Base-by-base conservation (phyloP, 441 rosid genomes). In the Codiaeum variegatum region DNA sequence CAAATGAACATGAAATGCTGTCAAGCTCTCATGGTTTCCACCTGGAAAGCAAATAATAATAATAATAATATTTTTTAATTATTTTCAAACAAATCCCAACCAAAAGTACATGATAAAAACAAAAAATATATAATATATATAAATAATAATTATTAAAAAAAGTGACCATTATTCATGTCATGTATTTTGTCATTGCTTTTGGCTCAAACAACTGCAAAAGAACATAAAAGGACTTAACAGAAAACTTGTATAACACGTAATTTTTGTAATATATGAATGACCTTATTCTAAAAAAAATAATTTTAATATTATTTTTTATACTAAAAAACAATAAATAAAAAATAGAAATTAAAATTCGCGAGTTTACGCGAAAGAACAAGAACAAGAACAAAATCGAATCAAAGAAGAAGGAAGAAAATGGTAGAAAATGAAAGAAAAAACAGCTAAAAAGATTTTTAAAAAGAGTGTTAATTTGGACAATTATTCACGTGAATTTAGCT, bases 401-500 rank as follows among this genome's bases (percentile, higher is more conserved):
- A 12, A 32, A 23, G 58, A 71, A 58, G n/a, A 32, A 13, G 49
- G 42, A 28, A n/a, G 31, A 21, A 32, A 52, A n/a, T 11, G 6
- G 42, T 11, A 26, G 15, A 12, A 26, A 59, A 61, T 36, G 68
- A 72, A 78, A 56, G n/a, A n/a, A n/a, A n/a, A 74, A 78, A 80
- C 78, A 71, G 81, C 79, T 69, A 23, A 46, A 69, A 62, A 47
- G 73, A 16, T 0, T 8, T n/a, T 24, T 12, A 59, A 19, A 23
- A 23, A 4, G 31, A 4, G n/a, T 58, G 0, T 69, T 6, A 52
- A 21, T 63, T 42, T 69, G 4, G 52, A 62, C 65, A 68, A 15
- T 31, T 44, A 18, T 44, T 78, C 84, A 80, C 82, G 81, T 76
- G 83, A 79, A 76, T 54, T 71, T 8, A 59, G 82, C 80, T 54